A percentile compares a stretch with the other conserved stretches of the same genome.
These are phyloP conservation scores for Dissophora globulifera DNA, from an alignment of 192 early-diverging fungal genomes.

Conservation along the genomic window DNA sequence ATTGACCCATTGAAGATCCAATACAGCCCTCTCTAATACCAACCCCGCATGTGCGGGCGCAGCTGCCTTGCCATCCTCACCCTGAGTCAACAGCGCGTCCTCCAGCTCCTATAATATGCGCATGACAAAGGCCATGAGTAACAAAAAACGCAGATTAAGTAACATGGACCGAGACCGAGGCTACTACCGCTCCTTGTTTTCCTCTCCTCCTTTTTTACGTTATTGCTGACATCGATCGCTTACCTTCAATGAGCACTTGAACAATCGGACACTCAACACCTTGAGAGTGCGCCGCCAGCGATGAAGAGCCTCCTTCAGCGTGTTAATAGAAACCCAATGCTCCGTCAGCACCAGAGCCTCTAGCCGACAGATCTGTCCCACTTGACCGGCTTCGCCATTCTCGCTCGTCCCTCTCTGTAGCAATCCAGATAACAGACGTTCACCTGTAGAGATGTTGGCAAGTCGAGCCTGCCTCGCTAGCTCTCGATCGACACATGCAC, in stretches of 20 bases:
- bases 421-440: conserved; percentile 21
- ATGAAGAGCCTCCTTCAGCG: conserved; percentile 7
- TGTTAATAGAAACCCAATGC: conserved; percentile 29
- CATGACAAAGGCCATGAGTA: too few species aligned
- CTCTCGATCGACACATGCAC: neutral
- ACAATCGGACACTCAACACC: conserved; percentile 9
- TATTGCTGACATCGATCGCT: neutral
- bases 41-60: too few species aligned
- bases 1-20: conserved; percentile 17
- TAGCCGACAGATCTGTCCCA: neutral
- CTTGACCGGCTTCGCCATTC: neutral
- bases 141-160: too few species aligned
- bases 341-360: conserved; percentile 17
- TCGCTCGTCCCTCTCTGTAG: neutral
- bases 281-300: conserved; percentile 16
- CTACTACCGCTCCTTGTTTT: too few species aligned
- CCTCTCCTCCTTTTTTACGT: too few species aligned
- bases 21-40: conserved; percentile 1
- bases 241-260: conserved; percentile 35
- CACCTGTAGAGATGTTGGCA: conserved; percentile 18
- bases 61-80: neutral
- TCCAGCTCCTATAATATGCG: neutral
- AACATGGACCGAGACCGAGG: neutral
- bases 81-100: neutral
- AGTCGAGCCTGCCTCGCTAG: neutral